These are phyloP conservation scores for Tagetes patula DNA, from an alignment of 129 eudicot genomes.

Conservation along the genomic window DNA sequence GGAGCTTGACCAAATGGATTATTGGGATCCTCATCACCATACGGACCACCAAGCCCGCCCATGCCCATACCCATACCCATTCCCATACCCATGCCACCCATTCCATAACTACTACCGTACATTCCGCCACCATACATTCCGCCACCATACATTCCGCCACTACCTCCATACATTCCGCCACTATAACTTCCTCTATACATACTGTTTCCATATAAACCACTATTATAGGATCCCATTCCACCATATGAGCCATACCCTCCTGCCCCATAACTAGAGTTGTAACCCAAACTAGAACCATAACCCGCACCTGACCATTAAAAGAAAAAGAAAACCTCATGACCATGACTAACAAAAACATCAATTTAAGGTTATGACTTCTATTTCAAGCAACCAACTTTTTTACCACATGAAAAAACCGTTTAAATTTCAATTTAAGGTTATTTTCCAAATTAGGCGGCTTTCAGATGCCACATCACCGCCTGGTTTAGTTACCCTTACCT, in stretches of 20 bases:
- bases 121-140: conserved; percentile 52
- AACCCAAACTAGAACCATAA: conserved; percentile 54
- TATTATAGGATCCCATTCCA: conserved; percentile 71
- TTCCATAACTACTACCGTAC: conserved; percentile 60
- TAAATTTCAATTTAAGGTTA: neutral
- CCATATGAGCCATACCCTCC: conserved; percentile 56
- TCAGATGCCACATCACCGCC: conserved; percentile 9
- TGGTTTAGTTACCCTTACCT: neutral
- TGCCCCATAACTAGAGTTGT: conserved; percentile 72
- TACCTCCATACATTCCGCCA: conserved; percentile 75
- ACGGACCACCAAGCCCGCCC: conserved; percentile 89
- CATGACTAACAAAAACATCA: neutral
- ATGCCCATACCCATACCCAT: conserved; percentile 56
- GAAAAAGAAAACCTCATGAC: neutral
- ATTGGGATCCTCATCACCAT: conserved; percentile 88
- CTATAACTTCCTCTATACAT: conserved; percentile 75
- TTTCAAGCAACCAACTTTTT: conserved; percentile 8
- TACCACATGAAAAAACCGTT: neutral
- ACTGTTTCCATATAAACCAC: conserved; percentile 77
- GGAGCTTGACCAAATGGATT: conserved; percentile 77
- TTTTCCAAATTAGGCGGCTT: neutral
- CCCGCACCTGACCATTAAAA: conserved; percentile 35
- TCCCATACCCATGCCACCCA: conserved; percentile 37
- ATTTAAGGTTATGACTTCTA: neutral
- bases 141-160: conserved; percentile 64